Conservation (phyloP, 345 rosid species). For the Durio zibethinus region DNA sequence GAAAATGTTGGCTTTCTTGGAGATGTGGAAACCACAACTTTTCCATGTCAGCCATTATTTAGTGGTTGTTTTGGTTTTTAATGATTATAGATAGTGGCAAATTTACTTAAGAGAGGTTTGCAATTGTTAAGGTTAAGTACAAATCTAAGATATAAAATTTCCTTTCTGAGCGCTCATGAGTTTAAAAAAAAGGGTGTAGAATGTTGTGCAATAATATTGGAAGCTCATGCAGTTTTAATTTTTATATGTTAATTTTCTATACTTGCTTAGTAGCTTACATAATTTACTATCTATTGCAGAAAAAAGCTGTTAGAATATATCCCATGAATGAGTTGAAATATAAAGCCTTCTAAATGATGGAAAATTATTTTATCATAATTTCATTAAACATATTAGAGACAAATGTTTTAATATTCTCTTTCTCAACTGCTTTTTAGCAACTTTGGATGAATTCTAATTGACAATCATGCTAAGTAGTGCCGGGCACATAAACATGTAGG, state of each 20-base stretch:
- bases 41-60: not conserved
- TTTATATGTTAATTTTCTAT: not conserved
- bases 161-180: not conserved
- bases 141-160: not conserved
- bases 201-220: not conserved
- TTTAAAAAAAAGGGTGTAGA: not conserved
- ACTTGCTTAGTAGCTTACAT: not conserved
- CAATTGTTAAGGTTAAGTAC: not conserved
- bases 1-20: not conserved
- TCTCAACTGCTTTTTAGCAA: not conserved
- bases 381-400: not conserved
- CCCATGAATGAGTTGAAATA: not conserved
- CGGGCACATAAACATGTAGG: not conserved
- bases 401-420: not conserved
- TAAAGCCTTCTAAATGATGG: not conserved
- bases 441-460: not conserved
- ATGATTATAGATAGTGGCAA: not conserved
- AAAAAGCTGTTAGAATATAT: not conserved
- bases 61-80: not conserved
- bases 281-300: not conserved
- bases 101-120: not conserved
- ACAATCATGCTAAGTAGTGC: not conserved
- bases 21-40: not conserved
- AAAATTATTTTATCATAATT: not conserved
- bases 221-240: not conserved